Conservation (phyloP, 1,284 basidiomycete genomes). For the Puccinia coronata region DNA sequence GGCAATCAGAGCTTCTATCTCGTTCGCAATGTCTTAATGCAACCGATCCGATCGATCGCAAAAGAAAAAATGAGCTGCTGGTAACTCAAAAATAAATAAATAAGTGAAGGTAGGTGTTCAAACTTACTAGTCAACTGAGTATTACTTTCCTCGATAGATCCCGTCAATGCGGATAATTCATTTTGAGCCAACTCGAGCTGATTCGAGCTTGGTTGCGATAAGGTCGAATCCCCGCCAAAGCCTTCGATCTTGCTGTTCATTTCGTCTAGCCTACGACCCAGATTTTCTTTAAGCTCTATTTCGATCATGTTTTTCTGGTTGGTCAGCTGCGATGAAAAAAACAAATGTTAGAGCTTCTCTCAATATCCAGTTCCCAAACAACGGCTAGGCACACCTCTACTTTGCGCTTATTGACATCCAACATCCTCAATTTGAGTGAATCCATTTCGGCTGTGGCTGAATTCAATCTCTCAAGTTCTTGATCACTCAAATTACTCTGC, state of each 20-base stretch:
- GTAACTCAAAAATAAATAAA: background rate
- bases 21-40: slow-evolving; percentile 50
- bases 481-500: slow-evolving; percentile 70
- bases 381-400: slow-evolving; percentile 67
- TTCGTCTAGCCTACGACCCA: slow-evolving; percentile 76
- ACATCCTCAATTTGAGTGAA: slow-evolving; percentile 68
- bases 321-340: slow-evolving; percentile 66
- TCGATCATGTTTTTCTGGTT: slow-evolving; percentile 77
- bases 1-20: slow-evolving; percentile 66
- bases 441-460: slow-evolving; percentile 76
- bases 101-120: background rate
- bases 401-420: slow-evolving; percentile 70
- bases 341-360: background rate
- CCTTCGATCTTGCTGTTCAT: slow-evolving; percentile 74
- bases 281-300: slow-evolving; percentile 88
- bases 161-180: slow-evolving; percentile 70
- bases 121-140: slow-evolving; percentile 65
- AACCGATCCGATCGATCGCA: background rate
- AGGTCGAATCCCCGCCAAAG: slow-evolving; percentile 65
- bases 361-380: background rate
- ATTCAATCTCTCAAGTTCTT: slow-evolving; percentile 73
- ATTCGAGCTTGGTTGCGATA: slow-evolving; percentile 66
- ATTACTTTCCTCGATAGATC: slow-evolving; percentile 68
- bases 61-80: background rate
- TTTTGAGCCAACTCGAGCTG: slow-evolving; percentile 70